Percentiles rank a stretch among this genome's conserved stretches.
phyloP scores from a whole-genome alignment of 495 filamentous ascomycete species.

The Podospora appendiculata region DNA sequence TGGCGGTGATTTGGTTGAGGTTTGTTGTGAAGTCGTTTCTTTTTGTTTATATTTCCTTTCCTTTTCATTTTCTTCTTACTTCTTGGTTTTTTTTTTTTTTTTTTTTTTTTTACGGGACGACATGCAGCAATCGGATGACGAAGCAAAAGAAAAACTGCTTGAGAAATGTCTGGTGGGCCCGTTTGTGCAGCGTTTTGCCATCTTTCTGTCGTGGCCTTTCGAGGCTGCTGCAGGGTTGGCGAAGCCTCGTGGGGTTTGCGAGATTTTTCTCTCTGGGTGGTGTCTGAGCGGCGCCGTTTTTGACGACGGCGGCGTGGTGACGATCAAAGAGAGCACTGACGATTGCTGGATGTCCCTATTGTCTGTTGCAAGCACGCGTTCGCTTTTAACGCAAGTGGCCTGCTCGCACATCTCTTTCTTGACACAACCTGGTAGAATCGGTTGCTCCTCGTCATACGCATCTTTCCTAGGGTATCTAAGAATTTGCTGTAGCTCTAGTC shows the following conservation, averaged over 20 bases:
- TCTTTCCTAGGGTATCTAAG: too few species aligned
- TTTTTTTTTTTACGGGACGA: background rate
- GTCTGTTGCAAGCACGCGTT: too few species aligned
- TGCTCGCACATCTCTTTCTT: too few species aligned
- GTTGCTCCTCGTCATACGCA: too few species aligned
- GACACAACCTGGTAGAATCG: too few species aligned
- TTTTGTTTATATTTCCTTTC: too few species aligned
- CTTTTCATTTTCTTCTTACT: background rate
- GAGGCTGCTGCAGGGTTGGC: background rate
- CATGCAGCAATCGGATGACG: slow-evolving; percentile 24
- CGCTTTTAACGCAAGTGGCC: too few species aligned
- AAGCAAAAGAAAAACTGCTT: slow-evolving; percentile 16
- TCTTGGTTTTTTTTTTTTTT: background rate
- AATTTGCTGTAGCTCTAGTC: too few species aligned
- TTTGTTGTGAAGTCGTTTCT: too few species aligned
- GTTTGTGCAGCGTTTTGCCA: background rate
- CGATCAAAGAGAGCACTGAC: slow-evolving; percentile 50
- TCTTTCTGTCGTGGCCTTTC: background rate
- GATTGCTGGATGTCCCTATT: slow-evolving; percentile 11
- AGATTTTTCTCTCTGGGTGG: background rate
- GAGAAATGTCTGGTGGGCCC: background rate
- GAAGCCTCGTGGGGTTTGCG: slow-evolving; percentile 16
- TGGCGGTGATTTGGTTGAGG: too few species aligned
- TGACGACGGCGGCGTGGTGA: slow-evolving; percentile 16
- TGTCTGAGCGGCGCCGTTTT: background rate